A percentile compares a stretch with the other conserved stretches of the same genome.
phyloP scores from a whole-genome alignment of 208 protist genomes.

The Wallacemonas collosoma region DNA sequence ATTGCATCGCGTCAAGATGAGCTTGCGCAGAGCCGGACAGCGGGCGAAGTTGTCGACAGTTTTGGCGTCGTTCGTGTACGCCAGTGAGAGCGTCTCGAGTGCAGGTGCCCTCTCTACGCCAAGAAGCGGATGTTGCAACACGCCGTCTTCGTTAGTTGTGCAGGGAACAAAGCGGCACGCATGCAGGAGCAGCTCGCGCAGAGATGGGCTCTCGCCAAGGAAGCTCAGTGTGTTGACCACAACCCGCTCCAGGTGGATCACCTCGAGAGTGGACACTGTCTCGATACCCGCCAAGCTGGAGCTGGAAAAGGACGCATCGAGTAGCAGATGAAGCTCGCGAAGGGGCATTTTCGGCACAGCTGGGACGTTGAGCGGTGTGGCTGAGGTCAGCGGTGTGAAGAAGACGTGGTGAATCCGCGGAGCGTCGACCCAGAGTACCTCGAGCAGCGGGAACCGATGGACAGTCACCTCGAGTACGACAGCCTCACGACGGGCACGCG shows the following conservation, averaged over 20 bases:
- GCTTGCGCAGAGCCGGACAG: constrained; percentile 39
- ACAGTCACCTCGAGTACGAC: constrained; percentile 11
- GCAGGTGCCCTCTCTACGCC: constrained; percentile 42
- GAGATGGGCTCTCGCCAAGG: constrained; percentile 32
- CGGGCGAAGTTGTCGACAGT: constrained; percentile 38
- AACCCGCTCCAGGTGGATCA: constrained; percentile 54
- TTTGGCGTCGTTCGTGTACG: constrained; percentile 46
- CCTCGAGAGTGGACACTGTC: constrained; percentile 44
- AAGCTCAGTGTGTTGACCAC: constrained; percentile 45
- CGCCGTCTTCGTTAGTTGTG: background rate
- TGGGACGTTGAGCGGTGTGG: background rate
- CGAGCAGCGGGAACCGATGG: constrained; percentile 26
- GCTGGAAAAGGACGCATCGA: constrained; percentile 39
- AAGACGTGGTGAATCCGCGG: constrained; percentile 32
- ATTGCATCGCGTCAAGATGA: constrained; percentile 63
- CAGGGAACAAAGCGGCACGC: constrained; percentile 39
- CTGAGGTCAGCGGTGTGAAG: constrained; percentile 19
- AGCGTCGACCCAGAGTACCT: constrained; percentile 64
- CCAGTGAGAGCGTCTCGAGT: constrained; percentile 53
- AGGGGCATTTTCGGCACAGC: constrained; percentile 20
- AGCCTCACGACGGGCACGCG: constrained; percentile 12
- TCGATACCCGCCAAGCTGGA: constrained; percentile 43
- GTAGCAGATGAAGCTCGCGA: constrained; percentile 56
- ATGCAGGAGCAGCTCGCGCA: constrained; percentile 57
- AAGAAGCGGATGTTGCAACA: constrained; percentile 18